Conservation (phyloP, 2,329 filamentous ascomycete species). For the Ambrosiella cleistominuta region DNA sequence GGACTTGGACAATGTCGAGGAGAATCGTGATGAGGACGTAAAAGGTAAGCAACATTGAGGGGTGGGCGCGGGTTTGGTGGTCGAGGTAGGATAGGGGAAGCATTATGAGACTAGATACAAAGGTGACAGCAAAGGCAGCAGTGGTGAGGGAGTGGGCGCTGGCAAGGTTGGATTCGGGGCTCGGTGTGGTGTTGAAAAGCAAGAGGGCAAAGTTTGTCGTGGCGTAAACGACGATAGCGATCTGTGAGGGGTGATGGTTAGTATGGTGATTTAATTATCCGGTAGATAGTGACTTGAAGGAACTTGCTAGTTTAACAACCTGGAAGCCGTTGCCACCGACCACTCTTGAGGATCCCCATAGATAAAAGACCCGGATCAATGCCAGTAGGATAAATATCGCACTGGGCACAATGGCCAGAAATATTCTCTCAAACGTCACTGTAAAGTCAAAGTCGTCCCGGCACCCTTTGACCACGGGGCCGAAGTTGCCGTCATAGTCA, state of each 20-base stretch:
- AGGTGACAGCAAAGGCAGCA: conserved; percentile 17
- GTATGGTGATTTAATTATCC: background rate
- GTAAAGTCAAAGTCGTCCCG: conserved; percentile 34
- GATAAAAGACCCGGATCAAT: conserved; percentile 19
- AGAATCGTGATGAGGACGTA: conserved; percentile 27
- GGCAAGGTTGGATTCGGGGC: conserved; percentile 11
- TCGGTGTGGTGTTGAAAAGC: conserved; percentile 16
- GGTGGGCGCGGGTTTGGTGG: conserved; percentile 22
- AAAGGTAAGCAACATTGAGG: conserved; percentile 25
- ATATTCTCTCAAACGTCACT: conserved; percentile 29
- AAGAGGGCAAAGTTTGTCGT: conserved; percentile 20
- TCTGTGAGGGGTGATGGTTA: conserved; percentile 13
- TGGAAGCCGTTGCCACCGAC: conserved; percentile 22
- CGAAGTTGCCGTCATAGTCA: conserved; percentile 21
- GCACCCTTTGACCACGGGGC: conserved; percentile 28
- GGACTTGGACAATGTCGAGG: conserved; percentile 25
- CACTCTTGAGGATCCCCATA: conserved; percentile 20
- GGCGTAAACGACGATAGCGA: conserved; percentile 16
- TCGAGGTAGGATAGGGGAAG: conserved; percentile 21
- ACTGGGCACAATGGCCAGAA: conserved; percentile 28
- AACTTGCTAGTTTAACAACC: conserved; percentile 18
- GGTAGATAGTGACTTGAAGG: background rate
- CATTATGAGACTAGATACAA: conserved; percentile 19
- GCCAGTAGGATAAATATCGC: conserved; percentile 23
- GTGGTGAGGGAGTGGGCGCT: conserved; percentile 17